phyloP scores from a whole-genome alignment of 2,329 filamentous ascomycete species.

The Thermothelomyces thermophilus region DNA sequence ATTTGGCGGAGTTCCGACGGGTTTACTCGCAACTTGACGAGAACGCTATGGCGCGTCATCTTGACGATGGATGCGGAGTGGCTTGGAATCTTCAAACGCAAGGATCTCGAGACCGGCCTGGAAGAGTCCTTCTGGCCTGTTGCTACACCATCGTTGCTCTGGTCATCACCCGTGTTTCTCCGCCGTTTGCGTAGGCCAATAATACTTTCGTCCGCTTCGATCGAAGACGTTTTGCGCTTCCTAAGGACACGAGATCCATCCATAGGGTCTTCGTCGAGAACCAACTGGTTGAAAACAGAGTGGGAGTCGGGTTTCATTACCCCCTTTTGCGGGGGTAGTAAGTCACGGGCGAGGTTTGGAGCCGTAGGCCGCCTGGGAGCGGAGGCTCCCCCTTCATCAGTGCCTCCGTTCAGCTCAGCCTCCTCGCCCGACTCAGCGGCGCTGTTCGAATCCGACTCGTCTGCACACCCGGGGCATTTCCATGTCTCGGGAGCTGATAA shows the following conservation, averaged over 20 bases:
- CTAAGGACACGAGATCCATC: constrained; percentile 72
- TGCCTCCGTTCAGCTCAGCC: constrained; percentile 20
- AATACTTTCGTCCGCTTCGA: constrained; percentile 52
- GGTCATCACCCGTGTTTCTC: constrained; percentile 41
- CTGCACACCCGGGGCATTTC: constrained; percentile 46
- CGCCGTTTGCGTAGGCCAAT: constrained; percentile 49
- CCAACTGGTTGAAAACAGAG: constrained; percentile 68
- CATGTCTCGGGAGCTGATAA: constrained; percentile 37
- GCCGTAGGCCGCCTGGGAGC: constrained; percentile 50
- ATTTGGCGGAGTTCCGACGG: constrained; percentile 55
- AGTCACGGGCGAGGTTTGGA: constrained; percentile 62
- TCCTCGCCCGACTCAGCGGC: constrained; percentile 30
- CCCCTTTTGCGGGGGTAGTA: constrained; percentile 63
- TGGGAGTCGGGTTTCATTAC: constrained; percentile 62
- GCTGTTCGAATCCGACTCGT: constrained; percentile 21
- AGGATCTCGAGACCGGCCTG: constrained; percentile 46
- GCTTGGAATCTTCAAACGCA: constrained; percentile 46
- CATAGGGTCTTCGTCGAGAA: constrained; percentile 64
- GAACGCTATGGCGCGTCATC: constrained; percentile 38
- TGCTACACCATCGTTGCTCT: constrained; percentile 29
- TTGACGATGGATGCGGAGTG: constrained; percentile 37
- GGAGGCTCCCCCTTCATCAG: constrained; percentile 29
- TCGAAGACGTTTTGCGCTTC: constrained; percentile 76
- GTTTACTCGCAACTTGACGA: constrained; percentile 54
- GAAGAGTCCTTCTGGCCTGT: constrained; percentile 29